Base-by-base conservation (phyloP, 768 basidiomycete genomes). In the Tubosaeta brunneosetosa region DNA sequence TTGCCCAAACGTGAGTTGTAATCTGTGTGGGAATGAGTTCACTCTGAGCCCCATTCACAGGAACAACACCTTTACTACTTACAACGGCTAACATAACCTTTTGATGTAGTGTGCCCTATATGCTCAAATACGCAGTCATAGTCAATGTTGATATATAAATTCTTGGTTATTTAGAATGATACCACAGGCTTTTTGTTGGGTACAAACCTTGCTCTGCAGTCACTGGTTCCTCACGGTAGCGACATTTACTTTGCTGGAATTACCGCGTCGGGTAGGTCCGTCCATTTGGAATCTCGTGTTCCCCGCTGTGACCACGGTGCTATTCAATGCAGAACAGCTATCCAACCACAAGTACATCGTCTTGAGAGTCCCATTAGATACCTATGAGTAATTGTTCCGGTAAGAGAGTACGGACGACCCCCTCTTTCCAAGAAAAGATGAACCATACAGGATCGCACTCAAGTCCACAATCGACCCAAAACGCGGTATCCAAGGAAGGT, bases 391-490 rank as follows among this genome's bases (percentile, higher is more conserved):
- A 47, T 7, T 22, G 22, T 22, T 22, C 2, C 22, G 3, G 3
- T 22, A 22, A 22, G 22, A 22, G 22, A 22, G 22, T 22, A 22
- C 22, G 10, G 8, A 38, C 13, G n/a, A 2, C 1, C 10, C n/a
- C 10, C n/a, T 12, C 11, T 10, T 29, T 43, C 38, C 26, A 46
- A 50, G 29, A 45, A 47, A 33, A 19, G 22, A 19, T 33, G 22
- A 22, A 22, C 22, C 22, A 22, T 22, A 22, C 22, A 22, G 3
- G 22, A 22, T 22, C 22, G 22, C 22, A 22, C 22, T 22, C 22
- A 22, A 22, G 22, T 16, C 34, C 83, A 88, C 50, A 86, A 77
- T 63, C 77, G 79, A 38, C 85, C 77, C 59, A 87, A 42, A 85
- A 22, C 22, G 22, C 22, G 36, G 58, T 41, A 11, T 76, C 71